Base-by-base conservation (phyloP, 768 basidiomycete genomes). In the Leccinum variicolor region DNA sequence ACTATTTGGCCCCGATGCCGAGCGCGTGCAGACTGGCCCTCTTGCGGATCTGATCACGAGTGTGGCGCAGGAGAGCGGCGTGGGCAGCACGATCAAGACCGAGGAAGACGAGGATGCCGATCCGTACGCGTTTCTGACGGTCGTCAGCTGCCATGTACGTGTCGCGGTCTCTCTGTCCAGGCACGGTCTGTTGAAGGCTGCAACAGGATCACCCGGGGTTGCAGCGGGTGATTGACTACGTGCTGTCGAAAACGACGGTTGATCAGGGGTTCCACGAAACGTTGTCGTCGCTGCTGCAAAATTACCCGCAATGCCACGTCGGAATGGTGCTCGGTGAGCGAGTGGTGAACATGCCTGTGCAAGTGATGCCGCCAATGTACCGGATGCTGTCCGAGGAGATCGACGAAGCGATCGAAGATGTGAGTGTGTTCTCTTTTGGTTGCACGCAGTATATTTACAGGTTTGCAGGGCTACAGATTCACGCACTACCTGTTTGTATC, bases 281-380 rank as follows among this genome's bases (percentile, higher is more conserved):
- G 11, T 79, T 91, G 25, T 77, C 80, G 62, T 68, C 72, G 10
- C 76, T 89, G 6, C 48, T 67, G 4, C 43, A 41, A 1, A 11
- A 56, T 10, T 50, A 54, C 19, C 31, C 65, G 34, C 72, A 75
- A 36, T 84, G 39, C 6, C 62, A 89, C 59, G 83, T 96, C 48
- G 96, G 92, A 2, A 79, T 97, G 17, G 79, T 98, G 9, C 77
- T 99, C 62, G 90, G 87, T 61, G 93, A 97, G 70, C 81, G 96
- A 0, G 77, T 98, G 52, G 80, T 97, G 62, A 99, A 98, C 70
- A 95, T 99, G 87, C 96, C 96, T 0, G 88, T 94, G 14, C 92
- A 98, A 64, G 84, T 94, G 34, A 81, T 95, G 9, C 89, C 94
- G 6, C 94, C 93, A 1, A 89, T 97, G 86, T 98, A 95, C 72